phyloP scores from a whole-genome alignment of 2,329 filamentous ascomycete species.

The Verticillium nubilum region DNA sequence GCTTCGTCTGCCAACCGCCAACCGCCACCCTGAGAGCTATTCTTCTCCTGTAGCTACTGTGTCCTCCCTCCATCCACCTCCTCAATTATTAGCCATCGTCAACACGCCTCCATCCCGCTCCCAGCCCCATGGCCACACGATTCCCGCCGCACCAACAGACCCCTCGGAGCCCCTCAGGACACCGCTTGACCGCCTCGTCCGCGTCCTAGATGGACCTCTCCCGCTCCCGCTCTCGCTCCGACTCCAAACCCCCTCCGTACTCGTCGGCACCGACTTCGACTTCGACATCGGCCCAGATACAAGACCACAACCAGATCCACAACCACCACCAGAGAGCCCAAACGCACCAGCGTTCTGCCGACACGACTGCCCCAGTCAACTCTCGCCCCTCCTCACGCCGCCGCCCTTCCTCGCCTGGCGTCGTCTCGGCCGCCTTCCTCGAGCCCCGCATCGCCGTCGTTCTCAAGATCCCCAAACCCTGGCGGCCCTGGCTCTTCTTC shows the following conservation, averaged over 20 bases:
- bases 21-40: not conserved
- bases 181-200: not conserved
- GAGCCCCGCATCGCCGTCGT: constrained; percentile 76
- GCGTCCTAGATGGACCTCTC: constrained; percentile 3
- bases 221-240: constrained; percentile 2
- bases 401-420: constrained; percentile 4
- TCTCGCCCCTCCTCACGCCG: not conserved
- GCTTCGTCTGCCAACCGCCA: not conserved
- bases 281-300: not conserved
- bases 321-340: not conserved
- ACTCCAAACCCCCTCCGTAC: constrained; percentile 3
- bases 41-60: not conserved
- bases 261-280: not conserved
- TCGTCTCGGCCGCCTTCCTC: constrained; percentile 38
- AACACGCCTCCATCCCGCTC: too few relatives aligned
- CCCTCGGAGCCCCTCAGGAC: not conserved
- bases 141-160: not conserved
- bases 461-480: constrained; percentile 65
- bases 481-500: constrained; percentile 68
- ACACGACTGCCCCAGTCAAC: not conserved
- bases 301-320: not conserved
- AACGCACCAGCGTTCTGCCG: not conserved
- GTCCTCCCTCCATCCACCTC: not conserved
- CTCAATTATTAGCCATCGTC: too few relatives aligned
- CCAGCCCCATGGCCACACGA: not conserved